Evolutionary conservation across 345 rosid species (phyloP).

Genomic region (Syzygium aqueum): DNA sequence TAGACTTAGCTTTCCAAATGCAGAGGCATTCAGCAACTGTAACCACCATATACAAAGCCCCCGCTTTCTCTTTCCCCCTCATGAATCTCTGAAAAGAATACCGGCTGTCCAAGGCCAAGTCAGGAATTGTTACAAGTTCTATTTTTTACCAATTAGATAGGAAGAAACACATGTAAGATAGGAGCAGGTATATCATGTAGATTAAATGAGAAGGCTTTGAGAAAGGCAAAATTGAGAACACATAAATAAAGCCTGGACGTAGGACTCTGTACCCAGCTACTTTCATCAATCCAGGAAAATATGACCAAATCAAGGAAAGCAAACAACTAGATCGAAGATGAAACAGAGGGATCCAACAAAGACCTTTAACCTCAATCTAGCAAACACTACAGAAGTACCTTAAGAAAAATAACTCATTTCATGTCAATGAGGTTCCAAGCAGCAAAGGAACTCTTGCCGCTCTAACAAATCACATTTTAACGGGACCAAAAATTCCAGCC

Average conservation of each 20-base stretch:
- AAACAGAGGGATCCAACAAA: not conserved
- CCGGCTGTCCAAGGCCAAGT: not conserved
- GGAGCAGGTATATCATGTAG: not conserved
- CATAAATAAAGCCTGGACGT: not conserved
- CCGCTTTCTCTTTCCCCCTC: not conserved
- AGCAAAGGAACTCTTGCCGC: not conserved
- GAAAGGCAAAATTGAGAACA: not conserved
- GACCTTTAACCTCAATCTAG: not conserved
- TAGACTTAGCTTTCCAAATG: not conserved
- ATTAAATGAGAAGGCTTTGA: not conserved
- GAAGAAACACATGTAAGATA: not conserved
- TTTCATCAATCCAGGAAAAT: not conserved
- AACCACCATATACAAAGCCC: not conserved
- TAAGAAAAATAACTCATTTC: not conserved
- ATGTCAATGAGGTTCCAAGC: not conserved
- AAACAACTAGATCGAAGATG: not conserved
- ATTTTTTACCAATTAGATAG: not conserved
- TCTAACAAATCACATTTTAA: not conserved
- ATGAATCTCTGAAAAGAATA: not conserved
- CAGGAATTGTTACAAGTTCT: not conserved
- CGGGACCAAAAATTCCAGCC: slow-evolving; percentile 14
- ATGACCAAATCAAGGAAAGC: not conserved
- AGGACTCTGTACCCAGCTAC: not conserved
- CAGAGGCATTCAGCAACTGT: not conserved
- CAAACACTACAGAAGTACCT: not conserved